A percentile compares a stretch with the other conserved stretches of the same genome.
These are phyloP conservation scores for Talaromyces sp. DNA, from an alignment of 2,329 filamentous ascomycete genomes.

Conservation along the genomic window DNA sequence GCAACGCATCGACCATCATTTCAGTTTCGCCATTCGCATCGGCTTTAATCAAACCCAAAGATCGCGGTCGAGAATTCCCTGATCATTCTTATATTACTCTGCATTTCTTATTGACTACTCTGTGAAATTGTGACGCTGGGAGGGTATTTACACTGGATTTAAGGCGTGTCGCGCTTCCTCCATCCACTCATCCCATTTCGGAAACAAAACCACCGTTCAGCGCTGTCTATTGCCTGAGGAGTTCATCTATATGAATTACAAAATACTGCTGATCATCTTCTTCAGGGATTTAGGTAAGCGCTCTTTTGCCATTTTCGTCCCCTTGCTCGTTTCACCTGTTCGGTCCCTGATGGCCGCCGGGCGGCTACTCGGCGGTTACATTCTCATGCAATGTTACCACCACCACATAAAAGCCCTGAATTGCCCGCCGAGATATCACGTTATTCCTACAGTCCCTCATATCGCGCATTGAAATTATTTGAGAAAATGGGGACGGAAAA, in stretches of 20 bases:
- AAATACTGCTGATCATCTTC: neutral
- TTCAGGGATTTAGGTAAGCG: slow-evolving; percentile 27
- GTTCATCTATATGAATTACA: slow-evolving; percentile 8
- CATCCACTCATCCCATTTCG: neutral
- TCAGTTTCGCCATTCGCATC: neutral
- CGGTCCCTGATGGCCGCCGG: slow-evolving; percentile 9
- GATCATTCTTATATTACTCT: neutral
- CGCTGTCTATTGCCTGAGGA: neutral
- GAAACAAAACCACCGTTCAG: neutral
- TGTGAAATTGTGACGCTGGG: neutral
- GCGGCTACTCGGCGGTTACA: slow-evolving; percentile 18
- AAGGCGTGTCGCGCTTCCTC: neutral
- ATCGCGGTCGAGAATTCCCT: neutral
- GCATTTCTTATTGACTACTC: neutral
- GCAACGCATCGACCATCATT: neutral
- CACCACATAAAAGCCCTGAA: slow-evolving; percentile 5
- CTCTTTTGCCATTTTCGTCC: slow-evolving; percentile 16
- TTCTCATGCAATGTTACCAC: neutral
- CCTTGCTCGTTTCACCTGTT: slow-evolving; percentile 19
- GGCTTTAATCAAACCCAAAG: neutral
- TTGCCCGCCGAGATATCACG: neutral
- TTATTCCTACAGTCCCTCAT: neutral
- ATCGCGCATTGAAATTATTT: neutral
- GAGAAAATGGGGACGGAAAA: slow-evolving; percentile 1
- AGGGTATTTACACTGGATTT: neutral